Conservation (phyloP, 495 filamentous ascomycete species). For the Aspergillus sclerotiicarbonarius region DNA sequence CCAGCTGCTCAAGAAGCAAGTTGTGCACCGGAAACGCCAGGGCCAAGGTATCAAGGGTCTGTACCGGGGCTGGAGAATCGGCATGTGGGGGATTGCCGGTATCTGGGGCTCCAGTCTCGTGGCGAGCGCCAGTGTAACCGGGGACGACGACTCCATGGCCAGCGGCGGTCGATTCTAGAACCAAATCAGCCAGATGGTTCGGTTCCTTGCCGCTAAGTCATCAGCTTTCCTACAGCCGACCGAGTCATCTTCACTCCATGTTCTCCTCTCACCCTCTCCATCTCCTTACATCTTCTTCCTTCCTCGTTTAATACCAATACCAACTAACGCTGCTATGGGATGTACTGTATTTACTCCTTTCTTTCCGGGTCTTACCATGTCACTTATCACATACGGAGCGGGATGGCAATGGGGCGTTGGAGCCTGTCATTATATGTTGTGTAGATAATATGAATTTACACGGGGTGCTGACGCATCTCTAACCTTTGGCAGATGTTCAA, state of each 20-base stretch:
- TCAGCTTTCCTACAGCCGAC: neutral
- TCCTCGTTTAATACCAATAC: neutral
- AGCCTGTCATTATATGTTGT: neutral
- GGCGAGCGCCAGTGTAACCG: conserved; percentile 43
- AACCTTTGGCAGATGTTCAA: too few relatives aligned
- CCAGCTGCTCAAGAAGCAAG: conserved; percentile 33
- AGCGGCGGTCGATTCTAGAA: conserved; percentile 39
- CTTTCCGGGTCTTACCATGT: neutral
- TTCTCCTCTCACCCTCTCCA: neutral
- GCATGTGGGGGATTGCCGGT: conserved; percentile 91
- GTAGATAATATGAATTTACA: neutral
- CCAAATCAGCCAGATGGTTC: neutral
- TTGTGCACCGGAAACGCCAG: conserved; percentile 49
- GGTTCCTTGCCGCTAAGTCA: neutral
- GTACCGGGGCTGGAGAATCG: conserved; percentile 91
- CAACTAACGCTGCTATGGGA: conserved; percentile 1
- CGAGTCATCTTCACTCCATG: neutral
- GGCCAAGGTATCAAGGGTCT: conserved; percentile 83
- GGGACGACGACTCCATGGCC: conserved; percentile 36
- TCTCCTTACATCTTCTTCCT: neutral
- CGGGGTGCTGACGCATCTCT: too few relatives aligned
- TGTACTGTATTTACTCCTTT: conserved; percentile 1
- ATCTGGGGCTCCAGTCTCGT: conserved; percentile 72
- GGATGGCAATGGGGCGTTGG: neutral
- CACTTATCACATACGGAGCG: neutral